Base-by-base conservation (phyloP, 352 stramenopile genomes). In the Pythium brachiatum region DNA sequence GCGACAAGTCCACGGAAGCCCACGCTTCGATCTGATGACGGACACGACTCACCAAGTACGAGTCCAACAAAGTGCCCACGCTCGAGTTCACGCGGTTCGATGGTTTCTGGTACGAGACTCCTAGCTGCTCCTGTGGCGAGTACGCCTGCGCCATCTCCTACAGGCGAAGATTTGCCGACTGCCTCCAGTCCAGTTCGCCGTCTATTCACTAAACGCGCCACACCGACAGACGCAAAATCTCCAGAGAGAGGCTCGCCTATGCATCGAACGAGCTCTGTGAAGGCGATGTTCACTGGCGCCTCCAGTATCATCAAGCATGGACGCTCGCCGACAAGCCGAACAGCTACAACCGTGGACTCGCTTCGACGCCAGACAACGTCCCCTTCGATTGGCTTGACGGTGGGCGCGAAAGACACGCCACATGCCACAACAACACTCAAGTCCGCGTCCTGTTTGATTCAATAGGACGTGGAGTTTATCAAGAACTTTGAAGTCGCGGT, bases 211-310 rank as follows among this genome's bases (percentile, higher is more conserved):
- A 74, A 63, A 23, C 47, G 63, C 20, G 65, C 57, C 29, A 72
- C 71, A 6, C 36, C 36, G 2, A 21, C 4, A 13, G 6, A 3
- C 7, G 8, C 7, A n/a, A 3, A 3, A 6, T 81, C 52, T 82
- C 73, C 43, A 51, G 82, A n/a, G 69, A 68, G 21, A 12, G 68
- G 12, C 12, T 86, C 36, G 13, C 41, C 73, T 18, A 18, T 57
- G 13, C 43, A 47, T 20, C 52, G 64, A 13, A 57, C 44, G n/a
- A 41, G 46, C 36, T 70, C 64, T 0, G 43, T 70, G 41, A 62
- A 63, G 25, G 57, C 51, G 16, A 26, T 69, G 13, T 9, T 69
- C 1, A 20, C 47, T 4, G 52, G 43, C 4, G 36, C 36, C 6
- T 44, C 36, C 7, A 44, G 3, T 3, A 44, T 44, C 11, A 44